Conservation (phyloP, 345 rosid genomes). For the Salix udensis region DNA sequence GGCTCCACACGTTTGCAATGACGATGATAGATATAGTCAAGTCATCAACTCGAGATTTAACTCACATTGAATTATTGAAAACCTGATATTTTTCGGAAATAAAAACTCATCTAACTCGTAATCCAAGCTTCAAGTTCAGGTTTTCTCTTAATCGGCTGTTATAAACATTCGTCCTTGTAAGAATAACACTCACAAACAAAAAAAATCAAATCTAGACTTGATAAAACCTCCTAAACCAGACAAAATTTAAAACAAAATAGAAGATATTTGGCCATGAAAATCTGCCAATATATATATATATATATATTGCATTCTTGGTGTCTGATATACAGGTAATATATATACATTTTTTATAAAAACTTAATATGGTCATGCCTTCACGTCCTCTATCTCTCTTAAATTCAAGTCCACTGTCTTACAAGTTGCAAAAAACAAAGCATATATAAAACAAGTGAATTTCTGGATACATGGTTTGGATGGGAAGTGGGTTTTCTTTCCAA, state of each 20-base stretch:
- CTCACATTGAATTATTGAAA: too few relatives aligned
- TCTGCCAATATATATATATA: neutral
- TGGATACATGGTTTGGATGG: neutral
- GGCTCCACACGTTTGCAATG: neutral
- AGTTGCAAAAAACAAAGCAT: neutral
- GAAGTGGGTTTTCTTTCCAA: too few relatives aligned
- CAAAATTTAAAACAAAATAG: neutral
- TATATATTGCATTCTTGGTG: neutral
- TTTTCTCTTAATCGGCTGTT: too few relatives aligned
- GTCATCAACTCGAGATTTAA: too few relatives aligned
- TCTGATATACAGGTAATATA: neutral
- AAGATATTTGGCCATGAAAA: neutral
- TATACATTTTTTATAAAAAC: neutral
- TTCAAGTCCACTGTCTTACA: constrained; percentile 16
- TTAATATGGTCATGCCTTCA: constrained; percentile 28
- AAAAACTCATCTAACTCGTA: too few relatives aligned
- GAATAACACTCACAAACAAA: too few relatives aligned
- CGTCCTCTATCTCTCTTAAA: constrained; percentile 20
- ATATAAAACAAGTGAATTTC: neutral
- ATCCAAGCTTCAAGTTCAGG: too few relatives aligned
- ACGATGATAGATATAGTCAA: too few relatives aligned
- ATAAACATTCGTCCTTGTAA: too few relatives aligned
- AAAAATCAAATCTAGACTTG: neutral
- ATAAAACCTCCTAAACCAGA: too few relatives aligned
- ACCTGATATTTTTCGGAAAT: too few relatives aligned